Evolutionary conservation across 768 basidiomycete species (phyloP).

Genomic region (Lenzites betulinus): DNA sequence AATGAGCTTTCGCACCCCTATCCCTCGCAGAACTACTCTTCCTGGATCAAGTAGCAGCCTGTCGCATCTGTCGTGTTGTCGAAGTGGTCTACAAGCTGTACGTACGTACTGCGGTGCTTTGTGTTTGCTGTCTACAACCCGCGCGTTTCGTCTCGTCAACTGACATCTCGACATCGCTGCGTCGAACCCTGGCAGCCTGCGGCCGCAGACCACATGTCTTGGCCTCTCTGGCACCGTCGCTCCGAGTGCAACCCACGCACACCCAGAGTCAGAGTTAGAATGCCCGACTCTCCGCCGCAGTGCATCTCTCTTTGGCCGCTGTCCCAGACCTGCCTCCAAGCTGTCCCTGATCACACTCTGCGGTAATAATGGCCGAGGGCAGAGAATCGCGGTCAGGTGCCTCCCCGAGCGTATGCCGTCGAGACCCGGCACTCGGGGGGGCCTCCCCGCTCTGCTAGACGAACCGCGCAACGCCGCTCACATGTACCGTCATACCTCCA

Average conservation of each 20-base stretch:
- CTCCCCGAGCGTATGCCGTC: background rate
- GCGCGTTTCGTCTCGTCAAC: background rate
- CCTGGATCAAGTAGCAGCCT: slow-evolving; percentile 11
- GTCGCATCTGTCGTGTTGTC: slow-evolving; percentile 4
- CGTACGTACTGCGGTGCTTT: slow-evolving; percentile 12
- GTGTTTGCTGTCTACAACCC: background rate
- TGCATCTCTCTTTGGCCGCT: background rate
- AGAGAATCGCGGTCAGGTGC: slow-evolving; percentile 15
- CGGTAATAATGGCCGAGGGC: background rate
- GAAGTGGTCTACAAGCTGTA: slow-evolving; percentile 5
- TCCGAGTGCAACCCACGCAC: background rate
- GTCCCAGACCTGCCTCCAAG: background rate
- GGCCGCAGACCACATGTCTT: background rate
- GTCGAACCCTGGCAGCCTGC: background rate
- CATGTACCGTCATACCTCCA: background rate
- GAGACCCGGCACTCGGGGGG: slow-evolving; percentile 2
- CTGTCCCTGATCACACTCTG: slow-evolving; percentile 8
- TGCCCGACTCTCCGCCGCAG: background rate
- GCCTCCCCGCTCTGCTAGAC: background rate
- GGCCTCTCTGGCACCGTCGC: slow-evolving; percentile 13
- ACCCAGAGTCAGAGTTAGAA: background rate
- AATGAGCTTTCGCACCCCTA: slow-evolving; percentile 5
- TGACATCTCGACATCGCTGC: background rate
- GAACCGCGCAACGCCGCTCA: background rate
- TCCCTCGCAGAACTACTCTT: slow-evolving; percentile 11